Conservation (phyloP, 768 basidiomycete genomes). For the Termitomyces heimii region DNA sequence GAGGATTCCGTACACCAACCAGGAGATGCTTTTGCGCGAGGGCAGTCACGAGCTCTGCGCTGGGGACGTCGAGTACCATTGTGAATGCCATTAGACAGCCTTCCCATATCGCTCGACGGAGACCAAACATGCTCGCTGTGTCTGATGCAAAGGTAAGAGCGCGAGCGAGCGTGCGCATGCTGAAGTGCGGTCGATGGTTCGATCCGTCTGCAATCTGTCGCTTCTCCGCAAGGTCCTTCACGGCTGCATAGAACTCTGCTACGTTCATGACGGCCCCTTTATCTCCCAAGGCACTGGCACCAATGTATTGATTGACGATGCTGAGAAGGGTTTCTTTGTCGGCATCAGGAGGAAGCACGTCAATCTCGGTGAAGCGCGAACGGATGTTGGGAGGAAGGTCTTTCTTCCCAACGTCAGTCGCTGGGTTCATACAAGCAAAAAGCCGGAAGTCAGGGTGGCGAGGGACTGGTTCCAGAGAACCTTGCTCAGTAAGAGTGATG, state of each 20-base stretch:
- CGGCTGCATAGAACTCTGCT: constrained; percentile 82
- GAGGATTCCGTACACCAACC: constrained; percentile 70
- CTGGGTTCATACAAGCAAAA: constrained; percentile 99
- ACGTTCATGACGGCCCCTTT: constrained; percentile 84
- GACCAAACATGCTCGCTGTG: constrained; percentile 65
- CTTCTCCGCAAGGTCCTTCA: constrained; percentile 68
- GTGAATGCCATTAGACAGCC: constrained; percentile 98
- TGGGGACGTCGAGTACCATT: constrained; percentile 80
- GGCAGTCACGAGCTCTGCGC: constrained; percentile 56
- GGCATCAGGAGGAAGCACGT: constrained; percentile 90
- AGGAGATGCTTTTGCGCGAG: constrained; percentile 79
- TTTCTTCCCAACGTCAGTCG: constrained; percentile 97
- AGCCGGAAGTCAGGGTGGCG: constrained; percentile 94
- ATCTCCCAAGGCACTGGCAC: constrained; percentile 76
- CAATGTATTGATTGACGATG: constrained; percentile 89
- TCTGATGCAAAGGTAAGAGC: constrained; percentile 89
- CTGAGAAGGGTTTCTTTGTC: constrained; percentile 85
- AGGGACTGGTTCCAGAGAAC: constrained; percentile 81
- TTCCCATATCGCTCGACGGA: constrained; percentile 90
- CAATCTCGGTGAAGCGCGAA: constrained; percentile 90
- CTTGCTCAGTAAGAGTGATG: constrained; percentile 90
- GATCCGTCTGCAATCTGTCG: constrained; percentile 89
- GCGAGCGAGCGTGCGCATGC: constrained; percentile 92
- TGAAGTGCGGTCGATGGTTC: constrained; percentile 91
- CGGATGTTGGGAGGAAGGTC: constrained; percentile 91